These are phyloP conservation scores for Paecilomyces variotii DNA, from an alignment of 2,329 filamentous ascomycete genomes.

Conservation along the genomic window DNA sequence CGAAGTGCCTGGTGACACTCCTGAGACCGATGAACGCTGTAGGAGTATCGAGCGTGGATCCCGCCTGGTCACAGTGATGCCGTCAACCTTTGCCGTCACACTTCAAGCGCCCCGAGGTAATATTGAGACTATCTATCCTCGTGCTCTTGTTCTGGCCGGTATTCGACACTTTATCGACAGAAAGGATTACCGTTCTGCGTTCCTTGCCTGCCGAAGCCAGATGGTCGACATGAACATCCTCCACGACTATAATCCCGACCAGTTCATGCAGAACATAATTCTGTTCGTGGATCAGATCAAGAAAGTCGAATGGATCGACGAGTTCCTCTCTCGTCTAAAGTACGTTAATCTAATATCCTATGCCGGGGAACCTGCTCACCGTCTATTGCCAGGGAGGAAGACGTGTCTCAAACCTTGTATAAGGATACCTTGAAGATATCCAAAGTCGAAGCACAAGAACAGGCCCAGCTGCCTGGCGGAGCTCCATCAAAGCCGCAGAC, in stretches of 20 bases:
- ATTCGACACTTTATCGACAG: constrained; percentile 73
- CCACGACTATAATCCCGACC: constrained; percentile 81
- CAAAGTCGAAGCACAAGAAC: constrained; percentile 19
- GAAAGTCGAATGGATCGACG: constrained; percentile 73
- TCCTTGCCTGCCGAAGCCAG: constrained; percentile 80
- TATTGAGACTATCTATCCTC: constrained; percentile 86
- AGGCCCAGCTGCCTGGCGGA: constrained; percentile 11
- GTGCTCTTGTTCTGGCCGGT: constrained; percentile 84
- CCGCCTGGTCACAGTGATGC: constrained; percentile 78
- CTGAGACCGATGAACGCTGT: constrained; percentile 85
- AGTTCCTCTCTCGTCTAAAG: constrained; percentile 82
- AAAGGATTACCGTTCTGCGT: constrained; percentile 76
- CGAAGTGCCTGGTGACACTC: constrained; percentile 77
- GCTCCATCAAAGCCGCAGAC: constrained; percentile 5
- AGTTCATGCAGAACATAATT: constrained; percentile 69
- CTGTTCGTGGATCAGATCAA: constrained; percentile 78
- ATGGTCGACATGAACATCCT: constrained; percentile 97
- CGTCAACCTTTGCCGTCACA: constrained; percentile 74
- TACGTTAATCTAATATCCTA: constrained; percentile 31
- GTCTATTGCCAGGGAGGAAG: constrained; percentile 57
- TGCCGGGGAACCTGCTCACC: constrained; percentile 16
- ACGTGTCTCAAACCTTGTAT: constrained; percentile 91
- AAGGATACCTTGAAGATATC: constrained; percentile 63
- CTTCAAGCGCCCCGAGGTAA: constrained; percentile 96
- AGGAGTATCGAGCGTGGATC: constrained; percentile 86